Percentiles rank a stretch among this genome's conserved stretches.
Conservation (phyloP, 2,329 filamentous ascomycete genomes). For the Pseudogymnoascus sp. region DNA sequence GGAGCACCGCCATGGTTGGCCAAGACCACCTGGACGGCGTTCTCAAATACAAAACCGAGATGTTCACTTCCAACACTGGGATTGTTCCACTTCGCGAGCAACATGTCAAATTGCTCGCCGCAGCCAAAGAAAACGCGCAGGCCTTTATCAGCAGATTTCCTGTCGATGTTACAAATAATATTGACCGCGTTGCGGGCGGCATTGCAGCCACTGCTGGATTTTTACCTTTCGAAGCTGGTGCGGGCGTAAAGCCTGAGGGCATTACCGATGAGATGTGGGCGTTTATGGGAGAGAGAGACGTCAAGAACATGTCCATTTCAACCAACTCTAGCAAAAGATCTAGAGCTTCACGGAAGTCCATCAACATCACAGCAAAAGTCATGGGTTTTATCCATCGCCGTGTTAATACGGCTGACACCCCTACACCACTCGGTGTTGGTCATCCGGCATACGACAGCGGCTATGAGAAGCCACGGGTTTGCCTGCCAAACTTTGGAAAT, state of each 20-base stretch:
- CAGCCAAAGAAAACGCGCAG: neutral
- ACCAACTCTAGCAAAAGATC: neutral
- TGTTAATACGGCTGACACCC: neutral
- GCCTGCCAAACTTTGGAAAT: neutral
- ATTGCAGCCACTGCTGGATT: neutral
- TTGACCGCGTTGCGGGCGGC: neutral
- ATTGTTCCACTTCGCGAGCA: neutral
- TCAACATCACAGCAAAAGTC: neutral
- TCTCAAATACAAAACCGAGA: neutral
- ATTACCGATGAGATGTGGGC: neutral
- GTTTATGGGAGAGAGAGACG: neutral
- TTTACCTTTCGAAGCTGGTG: neutral
- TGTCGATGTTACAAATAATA: neutral
- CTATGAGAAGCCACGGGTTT: neutral
- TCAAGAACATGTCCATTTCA: neutral
- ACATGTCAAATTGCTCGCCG: neutral
- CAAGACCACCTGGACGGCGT: neutral
- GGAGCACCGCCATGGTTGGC: neutral
- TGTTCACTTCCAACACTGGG: neutral
- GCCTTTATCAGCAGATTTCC: neutral
- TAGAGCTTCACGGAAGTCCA: neutral
- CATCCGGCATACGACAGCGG: neutral
- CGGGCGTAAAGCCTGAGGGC: neutral
- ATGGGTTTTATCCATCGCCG: constrained; percentile 6
- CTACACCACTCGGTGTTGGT: neutral